phyloP scores from a whole-genome alignment of 2,329 filamentous ascomycete species.

The Fusarium euwallaceae region DNA sequence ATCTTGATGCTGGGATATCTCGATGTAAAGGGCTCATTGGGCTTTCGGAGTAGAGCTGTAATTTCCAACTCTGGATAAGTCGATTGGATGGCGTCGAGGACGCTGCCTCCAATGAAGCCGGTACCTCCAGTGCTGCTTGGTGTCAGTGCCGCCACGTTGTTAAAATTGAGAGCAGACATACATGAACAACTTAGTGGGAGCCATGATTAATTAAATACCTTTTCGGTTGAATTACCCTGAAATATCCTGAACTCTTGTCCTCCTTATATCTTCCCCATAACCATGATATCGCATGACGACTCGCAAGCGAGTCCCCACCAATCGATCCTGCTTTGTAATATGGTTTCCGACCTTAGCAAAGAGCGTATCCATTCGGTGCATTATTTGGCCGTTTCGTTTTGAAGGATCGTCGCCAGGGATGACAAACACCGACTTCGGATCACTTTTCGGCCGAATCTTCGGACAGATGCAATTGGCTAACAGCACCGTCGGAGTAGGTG shows the following conservation, averaged over 20 bases:
- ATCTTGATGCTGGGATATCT: background rate
- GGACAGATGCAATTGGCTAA: background rate
- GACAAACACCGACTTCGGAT: background rate
- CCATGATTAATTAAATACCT: background rate
- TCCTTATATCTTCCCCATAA: background rate
- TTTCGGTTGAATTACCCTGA: background rate
- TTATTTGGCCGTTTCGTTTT: background rate
- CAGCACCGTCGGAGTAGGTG: too few relatives aligned
- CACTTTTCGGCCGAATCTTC: background rate
- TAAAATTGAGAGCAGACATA: background rate
- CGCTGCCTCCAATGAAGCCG: slow-evolving; percentile 1
- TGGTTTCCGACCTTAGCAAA: background rate
- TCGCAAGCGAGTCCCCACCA: background rate
- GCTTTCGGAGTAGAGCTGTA: background rate
- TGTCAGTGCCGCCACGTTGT: background rate
- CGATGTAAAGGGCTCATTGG: background rate
- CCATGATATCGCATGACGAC: background rate
- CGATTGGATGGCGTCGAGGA: background rate
- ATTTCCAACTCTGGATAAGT: background rate
- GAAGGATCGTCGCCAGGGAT: background rate
- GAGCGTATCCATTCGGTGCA: background rate
- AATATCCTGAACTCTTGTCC: background rate
- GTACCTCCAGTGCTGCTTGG: background rate
- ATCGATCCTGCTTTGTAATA: background rate
- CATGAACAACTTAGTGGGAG: background rate